phyloP scores from a whole-genome alignment of 2,329 filamentous ascomycete genomes.

The Scedosporium minutisporum region DNA sequence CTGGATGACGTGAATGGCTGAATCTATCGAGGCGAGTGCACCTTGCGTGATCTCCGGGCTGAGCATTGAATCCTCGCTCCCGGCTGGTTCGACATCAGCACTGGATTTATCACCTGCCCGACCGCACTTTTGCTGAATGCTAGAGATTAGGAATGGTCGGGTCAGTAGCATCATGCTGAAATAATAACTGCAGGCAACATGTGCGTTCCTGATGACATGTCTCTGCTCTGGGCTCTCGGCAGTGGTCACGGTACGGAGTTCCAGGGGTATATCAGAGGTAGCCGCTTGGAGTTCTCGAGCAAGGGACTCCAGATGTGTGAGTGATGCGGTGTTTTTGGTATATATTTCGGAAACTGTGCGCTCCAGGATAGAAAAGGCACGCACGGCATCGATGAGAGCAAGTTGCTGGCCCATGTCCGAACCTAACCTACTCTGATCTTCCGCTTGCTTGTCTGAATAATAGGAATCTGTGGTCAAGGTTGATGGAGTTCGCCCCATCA shows the following conservation, averaged over 20 bases:
- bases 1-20: background rate
- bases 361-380: background rate
- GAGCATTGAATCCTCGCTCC: background rate
- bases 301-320: background rate
- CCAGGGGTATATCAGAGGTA: background rate
- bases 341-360: background rate
- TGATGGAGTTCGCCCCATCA: constrained; percentile 2
- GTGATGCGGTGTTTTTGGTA: background rate
- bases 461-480: background rate
- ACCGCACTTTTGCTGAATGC: background rate
- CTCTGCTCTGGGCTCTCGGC: background rate
- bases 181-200: background rate
- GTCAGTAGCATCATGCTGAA: background rate
- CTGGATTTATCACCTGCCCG: background rate
- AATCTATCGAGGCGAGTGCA: background rate
- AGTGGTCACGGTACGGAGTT: background rate
- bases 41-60: background rate
- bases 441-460: background rate
- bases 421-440: background rate
- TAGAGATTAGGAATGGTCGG: background rate
- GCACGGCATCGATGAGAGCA: background rate
- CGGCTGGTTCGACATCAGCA: background rate
- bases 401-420: background rate
- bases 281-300: background rate
- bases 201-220: background rate